Evolutionary conservation across 805 yeast genomes (phyloP), one percentile per base, ranked within the genome.

Genomic region (Clavispora fructus): DNA sequence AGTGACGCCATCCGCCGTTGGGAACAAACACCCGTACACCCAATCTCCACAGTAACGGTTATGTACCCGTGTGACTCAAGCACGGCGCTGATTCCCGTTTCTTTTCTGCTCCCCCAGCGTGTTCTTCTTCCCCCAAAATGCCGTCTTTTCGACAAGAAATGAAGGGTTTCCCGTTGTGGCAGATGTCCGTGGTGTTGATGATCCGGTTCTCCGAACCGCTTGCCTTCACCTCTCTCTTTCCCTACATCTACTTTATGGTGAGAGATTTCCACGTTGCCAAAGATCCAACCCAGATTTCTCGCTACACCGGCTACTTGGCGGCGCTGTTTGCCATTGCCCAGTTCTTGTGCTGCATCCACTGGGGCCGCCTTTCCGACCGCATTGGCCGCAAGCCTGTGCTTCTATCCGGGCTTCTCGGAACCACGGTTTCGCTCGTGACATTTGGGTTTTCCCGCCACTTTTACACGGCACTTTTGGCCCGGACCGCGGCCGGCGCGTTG

Each of bases 361-460:
- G 69, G 68, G 68, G 68, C 19, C 52, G 57, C 14, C 52, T 63
- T 23, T 49, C 60, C 16, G 67, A 65, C 45, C 52, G 59, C 11
- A 47, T 63, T 27, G 69, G 69, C 32, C 54, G 69, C 11, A 64
- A 64, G 38, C 54, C 51, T 17, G 61, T 65, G 16, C 49, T 65
- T 16, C 45, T 63, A 33, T 46, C 35, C 7, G 68, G 70, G 1
- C 51, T 64, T 12, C 27, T 54, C 7, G 71, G 69, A 11, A 51
- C 62, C 14, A 51, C 62, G 4, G 29, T 55, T n/a, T 54, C 65
- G 19, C 46, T 64, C 26, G 35, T 61, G 2, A 26, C 57, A 12
- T 63, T 66, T 47, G 71, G 69, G 13, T 65, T 66, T 43, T 44
- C 65, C 11, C 46, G 49, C 23, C 64, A 55, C 40, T 66, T 51